Base-by-base conservation (phyloP, 768 basidiomycete species). In the Kwoniella sp. region DNA sequence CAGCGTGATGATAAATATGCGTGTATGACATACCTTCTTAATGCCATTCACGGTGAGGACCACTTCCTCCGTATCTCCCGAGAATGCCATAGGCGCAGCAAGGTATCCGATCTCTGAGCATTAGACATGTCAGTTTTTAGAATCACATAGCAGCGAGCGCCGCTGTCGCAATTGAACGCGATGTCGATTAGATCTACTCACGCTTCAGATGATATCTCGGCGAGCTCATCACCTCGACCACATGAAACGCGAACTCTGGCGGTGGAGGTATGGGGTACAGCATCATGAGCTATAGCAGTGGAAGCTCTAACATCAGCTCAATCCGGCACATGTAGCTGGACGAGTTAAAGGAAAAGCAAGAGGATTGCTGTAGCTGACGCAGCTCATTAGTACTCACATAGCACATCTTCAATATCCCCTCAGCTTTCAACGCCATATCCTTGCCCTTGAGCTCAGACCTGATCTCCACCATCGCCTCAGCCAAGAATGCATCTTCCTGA, bases 181-280 rank as follows among this genome's bases (percentile, higher is more conserved):
- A 25, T 26, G 25, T 1, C 15, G 1, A 7, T 22, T 8, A n/a
- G 40, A 8, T 57, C 46, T 13, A 69, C 78, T 65, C 47, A 79
- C 78, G 79, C 83, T 99, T 99, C 69, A 98, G 84, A 81, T 98
- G 94, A 69, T 88, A 86, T 77, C 88, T 88, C 3, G 89, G 83
- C 2, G 92, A 93, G 37, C 92, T 92, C 96, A 99, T 99, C 79
- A 95, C 92, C 77, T 99, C 96, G 6, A 98, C 88, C 57, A 99
- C 90, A 79, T 95, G 88, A 74, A 99, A 99, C 8, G 96, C 91
- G 49, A 94, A 94, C 87, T 92, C 96, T 63, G 86, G 86, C 87
- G 80, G 79, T 90, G 96, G 82, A 90, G 92, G 77, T 89, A 92
- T 57, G 88, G 96, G 56, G 60, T 80, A 79, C 17, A 99, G 82